phyloP scores from a whole-genome alignment of 805 yeast species.

The Lipomyces yamadae region DNA sequence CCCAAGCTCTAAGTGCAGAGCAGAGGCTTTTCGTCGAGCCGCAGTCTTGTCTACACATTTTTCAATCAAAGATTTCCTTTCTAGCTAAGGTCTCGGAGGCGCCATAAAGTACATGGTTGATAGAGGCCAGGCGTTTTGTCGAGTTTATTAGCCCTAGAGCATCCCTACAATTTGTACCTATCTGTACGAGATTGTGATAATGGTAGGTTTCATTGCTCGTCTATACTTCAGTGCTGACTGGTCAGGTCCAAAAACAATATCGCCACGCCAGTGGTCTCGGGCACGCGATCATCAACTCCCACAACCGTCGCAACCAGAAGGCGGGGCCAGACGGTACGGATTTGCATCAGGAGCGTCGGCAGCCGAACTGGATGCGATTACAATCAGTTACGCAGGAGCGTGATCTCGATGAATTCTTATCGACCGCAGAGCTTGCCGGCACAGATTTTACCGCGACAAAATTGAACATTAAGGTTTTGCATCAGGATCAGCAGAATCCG shows the following conservation, averaged over 20 bases:
- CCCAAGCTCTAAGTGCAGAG: not conserved
- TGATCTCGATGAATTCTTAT: slow-evolving; percentile 90
- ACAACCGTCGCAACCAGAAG: slow-evolving; percentile 25
- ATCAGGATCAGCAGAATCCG: slow-evolving; percentile 62
- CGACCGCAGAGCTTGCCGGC: slow-evolving; percentile 94
- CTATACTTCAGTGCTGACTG: not conserved
- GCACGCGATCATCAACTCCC: slow-evolving; percentile 34
- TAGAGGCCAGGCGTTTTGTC: not conserved
- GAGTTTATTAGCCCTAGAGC: not conserved
- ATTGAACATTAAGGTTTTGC: slow-evolving; percentile 79
- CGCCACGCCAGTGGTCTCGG: slow-evolving; percentile 35
- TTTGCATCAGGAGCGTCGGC: slow-evolving; percentile 6
- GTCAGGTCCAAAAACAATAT: slow-evolving; percentile 31
- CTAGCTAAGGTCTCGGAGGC: not conserved
- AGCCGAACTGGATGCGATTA: slow-evolving; percentile 86
- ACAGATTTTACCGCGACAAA: slow-evolving; percentile 95
- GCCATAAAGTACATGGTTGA: not conserved
- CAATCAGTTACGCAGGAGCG: slow-evolving; percentile 94
- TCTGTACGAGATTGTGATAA: not conserved
- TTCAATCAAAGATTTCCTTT: not conserved
- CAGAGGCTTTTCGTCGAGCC: not conserved
- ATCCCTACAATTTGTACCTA: not conserved
- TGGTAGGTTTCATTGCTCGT: not conserved
- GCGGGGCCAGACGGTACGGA: slow-evolving; percentile 23
- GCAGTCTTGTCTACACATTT: not conserved